A percentile compares a stretch with the other conserved stretches of the same genome.
phyloP scores from a whole-genome alignment of 495 filamentous ascomycete species.

The Penicillium lividum region DNA sequence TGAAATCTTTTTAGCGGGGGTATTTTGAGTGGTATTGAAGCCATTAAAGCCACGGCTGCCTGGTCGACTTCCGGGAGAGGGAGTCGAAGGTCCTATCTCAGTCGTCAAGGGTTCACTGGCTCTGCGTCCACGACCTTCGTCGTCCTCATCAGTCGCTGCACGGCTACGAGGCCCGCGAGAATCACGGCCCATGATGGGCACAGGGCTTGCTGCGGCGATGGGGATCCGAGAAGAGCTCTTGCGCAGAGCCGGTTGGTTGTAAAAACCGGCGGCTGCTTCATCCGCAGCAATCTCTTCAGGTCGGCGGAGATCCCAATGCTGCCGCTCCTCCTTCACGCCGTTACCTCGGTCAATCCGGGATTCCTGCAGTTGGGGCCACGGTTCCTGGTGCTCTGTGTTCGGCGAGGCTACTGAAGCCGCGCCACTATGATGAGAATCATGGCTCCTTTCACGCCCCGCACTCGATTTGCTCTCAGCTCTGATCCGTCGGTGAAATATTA shows the following conservation, averaged over 20 bases:
- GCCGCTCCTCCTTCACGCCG: constrained; percentile 32
- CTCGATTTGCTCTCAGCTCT: constrained; percentile 63
- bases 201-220: constrained; percentile 71
- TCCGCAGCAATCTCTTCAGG: constrained; percentile 81
- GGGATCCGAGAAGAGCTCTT: constrained; percentile 77
- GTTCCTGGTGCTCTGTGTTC: constrained; percentile 34
- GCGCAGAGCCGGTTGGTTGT: constrained; percentile 44
- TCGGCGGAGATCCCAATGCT: constrained; percentile 70
- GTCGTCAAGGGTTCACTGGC: constrained; percentile 70
- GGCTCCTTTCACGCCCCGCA: constrained; percentile 52
- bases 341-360: constrained; percentile 39
- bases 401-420: constrained; percentile 32
- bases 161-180: constrained; percentile 65
- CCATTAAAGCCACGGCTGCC: constrained; percentile 40
- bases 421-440: constrained; percentile 46
- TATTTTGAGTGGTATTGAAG: constrained; percentile 30
- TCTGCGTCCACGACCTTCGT: constrained; percentile 63
- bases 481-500: constrained; percentile 62
- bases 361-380: constrained; percentile 41
- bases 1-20: constrained; percentile 40
- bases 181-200: constrained; percentile 78
- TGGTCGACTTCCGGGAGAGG: constrained; percentile 45
- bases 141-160: constrained; percentile 46
- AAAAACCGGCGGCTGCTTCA: constrained; percentile 41
- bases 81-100: constrained; percentile 53